Conservation (phyloP, 306 rosid species). For the Trichosanthes truncata region DNA sequence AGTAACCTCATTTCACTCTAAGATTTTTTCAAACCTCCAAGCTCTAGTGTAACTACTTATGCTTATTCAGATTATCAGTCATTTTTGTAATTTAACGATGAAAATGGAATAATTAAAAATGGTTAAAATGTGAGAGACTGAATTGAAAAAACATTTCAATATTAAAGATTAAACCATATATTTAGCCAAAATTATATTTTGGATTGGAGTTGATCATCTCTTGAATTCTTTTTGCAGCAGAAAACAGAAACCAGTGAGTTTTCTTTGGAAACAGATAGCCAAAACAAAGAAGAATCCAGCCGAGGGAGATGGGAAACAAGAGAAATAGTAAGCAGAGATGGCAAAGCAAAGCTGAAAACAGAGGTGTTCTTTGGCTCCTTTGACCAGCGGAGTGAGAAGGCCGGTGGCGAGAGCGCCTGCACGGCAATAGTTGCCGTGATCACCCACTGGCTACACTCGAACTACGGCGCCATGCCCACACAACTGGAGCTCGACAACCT, state of each 20-base stretch:
- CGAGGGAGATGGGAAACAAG: constrained; percentile 31
- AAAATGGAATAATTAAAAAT: no score
- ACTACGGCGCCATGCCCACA: constrained; percentile 33
- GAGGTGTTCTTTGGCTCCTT: constrained; percentile 58
- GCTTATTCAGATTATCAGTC: no score
- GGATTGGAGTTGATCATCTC: background rate
- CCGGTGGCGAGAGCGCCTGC: constrained; percentile 70
- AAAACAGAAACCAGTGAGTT: constrained; percentile 3
- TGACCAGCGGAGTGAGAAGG: constrained; percentile 60
- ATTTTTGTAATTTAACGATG: no score
- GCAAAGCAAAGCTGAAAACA: constrained; percentile 46
- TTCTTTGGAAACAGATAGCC: constrained; percentile 8
- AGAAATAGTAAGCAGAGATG: constrained; percentile 51
- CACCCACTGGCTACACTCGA: constrained; percentile 78
- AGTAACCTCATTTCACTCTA: no score
- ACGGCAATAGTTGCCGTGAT: constrained; percentile 46
- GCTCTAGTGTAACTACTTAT: no score
- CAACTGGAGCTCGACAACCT: constrained; percentile 43
- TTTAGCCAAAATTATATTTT: no score
- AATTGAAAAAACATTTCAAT: background rate
- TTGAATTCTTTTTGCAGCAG: constrained; percentile 17
- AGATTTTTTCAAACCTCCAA: no score
- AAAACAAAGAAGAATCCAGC: background rate
- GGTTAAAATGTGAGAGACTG: no score
- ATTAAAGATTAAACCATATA: background rate